phyloP scores from a whole-genome alignment of 495 filamentous ascomycete species.

The Penicillium subrubescens region DNA sequence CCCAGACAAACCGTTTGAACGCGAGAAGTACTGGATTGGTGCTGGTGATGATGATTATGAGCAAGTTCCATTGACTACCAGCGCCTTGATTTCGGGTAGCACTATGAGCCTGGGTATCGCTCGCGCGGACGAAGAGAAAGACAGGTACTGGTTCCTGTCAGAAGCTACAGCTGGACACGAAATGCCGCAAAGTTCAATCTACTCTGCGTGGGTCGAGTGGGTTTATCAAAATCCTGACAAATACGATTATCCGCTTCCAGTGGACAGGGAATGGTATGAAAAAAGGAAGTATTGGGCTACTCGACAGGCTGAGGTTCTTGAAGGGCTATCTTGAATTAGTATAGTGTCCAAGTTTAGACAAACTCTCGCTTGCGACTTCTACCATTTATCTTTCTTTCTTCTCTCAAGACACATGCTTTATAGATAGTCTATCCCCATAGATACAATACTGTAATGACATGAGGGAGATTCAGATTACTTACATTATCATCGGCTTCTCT shows the following conservation, averaged over 20 bases:
- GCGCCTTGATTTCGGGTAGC: background rate
- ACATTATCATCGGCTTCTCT: too few species aligned
- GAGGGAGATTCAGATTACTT: too few species aligned
- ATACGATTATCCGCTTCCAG: background rate
- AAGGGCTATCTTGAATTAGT: background rate
- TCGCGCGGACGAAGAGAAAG: background rate
- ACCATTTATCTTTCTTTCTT: too few species aligned
- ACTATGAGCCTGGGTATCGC: too few species aligned
- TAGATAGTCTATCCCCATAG: too few species aligned
- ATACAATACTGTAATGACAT: too few species aligned
- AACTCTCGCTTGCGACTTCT: background rate
- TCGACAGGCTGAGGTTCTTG: conserved; percentile 1
- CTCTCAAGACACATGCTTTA: too few species aligned
- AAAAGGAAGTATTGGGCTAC: background rate
- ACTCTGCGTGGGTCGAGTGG: background rate
- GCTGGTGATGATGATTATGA: background rate
- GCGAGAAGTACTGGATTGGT: background rate
- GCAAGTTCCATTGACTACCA: background rate
- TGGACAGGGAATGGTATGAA: conserved; percentile 1
- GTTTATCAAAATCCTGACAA: background rate
- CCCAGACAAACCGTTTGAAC: too few species aligned
- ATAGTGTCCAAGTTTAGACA: background rate
- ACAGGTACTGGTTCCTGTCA: background rate
- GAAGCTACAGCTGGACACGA: background rate
- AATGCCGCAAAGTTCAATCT: background rate